Conservation (phyloP, 1,284 basidiomycete species). For the Leucoagaricus sp. region DNA sequence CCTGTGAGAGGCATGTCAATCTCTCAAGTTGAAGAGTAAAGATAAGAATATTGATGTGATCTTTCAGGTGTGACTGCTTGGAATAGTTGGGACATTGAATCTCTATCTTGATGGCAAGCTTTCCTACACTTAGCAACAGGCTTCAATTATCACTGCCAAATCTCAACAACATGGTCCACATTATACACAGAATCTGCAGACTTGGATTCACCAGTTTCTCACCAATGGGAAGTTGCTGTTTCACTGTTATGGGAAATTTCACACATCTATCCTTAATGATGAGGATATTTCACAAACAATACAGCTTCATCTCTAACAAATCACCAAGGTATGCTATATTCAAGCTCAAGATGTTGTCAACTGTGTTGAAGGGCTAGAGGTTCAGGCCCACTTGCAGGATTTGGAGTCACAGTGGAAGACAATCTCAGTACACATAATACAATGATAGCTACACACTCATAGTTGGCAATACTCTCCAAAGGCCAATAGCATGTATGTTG, state of each 20-base stretch:
- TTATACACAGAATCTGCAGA: background rate
- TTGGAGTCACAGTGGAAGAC: background rate
- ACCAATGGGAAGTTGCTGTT: background rate
- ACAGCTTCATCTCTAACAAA: no score
- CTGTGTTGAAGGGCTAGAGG: background rate
- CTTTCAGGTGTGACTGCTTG: no score
- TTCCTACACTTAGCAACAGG: slow-evolving; percentile 27
- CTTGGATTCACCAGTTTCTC: background rate
- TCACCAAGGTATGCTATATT: background rate
- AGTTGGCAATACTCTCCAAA: slow-evolving; percentile 23
- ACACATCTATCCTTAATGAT: no score
- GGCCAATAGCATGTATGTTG: slow-evolving; percentile 34
- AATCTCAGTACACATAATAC: slow-evolving; percentile 14
- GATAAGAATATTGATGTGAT: no score
- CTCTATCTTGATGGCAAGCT: slow-evolving; percentile 30
- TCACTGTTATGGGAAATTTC: no score
- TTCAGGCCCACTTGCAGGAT: no score
- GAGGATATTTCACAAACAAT: no score
- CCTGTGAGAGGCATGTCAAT: no score
- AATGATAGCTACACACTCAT: slow-evolving; percentile 30
- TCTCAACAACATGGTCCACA: background rate
- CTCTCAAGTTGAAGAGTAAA: no score
- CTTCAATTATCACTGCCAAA: slow-evolving; percentile 17
- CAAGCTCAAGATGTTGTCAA: background rate
- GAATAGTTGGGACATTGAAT: slow-evolving; percentile 33